Evolutionary conservation across 2,329 filamentous ascomycete genomes (phyloP), one percentile per base, ranked within the genome.

Genomic region (Stenocarpella maydis): DNA sequence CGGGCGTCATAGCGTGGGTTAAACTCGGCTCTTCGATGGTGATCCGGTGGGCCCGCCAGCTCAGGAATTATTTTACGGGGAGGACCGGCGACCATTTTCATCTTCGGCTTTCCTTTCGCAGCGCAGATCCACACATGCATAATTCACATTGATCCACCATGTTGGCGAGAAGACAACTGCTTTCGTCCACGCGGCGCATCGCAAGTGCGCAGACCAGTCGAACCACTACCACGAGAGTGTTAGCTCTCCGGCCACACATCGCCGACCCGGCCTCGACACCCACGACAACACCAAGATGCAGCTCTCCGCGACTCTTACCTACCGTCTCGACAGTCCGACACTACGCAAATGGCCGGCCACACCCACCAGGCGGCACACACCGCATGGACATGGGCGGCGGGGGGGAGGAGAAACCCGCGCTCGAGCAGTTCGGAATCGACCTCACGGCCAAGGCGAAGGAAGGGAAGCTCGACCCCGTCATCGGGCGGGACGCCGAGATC

Each of bases 381-480:
- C 92, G 92, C 73, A 98, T 98, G 95, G 90, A 98, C 78, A 82
- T 98, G 78, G 88, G 93, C 67, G 60, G 60, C 34, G 92, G 85
- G 34, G 88, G 87, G 74, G 86, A 87, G 53, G 85, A 98, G 80
- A 97, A 98, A 81, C 85, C 95, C 2, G 95, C 96, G 0, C 82
- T 98, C 64, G 95, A 98, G 79, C 89, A 97, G 79, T 99, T 91
- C 76, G 96, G 96, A 69, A 86, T 98, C 71, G 95, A 99, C 78
- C 84, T 99, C 65, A 98, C 96, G 1, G 92, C 89, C 15, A 89
- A 88, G 75, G 96, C 96, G 24, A 92, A 88, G 78, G 91, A 92
- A 60, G 96, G 96, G 49, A 98, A 97, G 78, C 86, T 99, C 4
- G 96, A 99, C 77, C 96, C 96, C 0, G 95, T 98, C 17, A 98